Base-by-base conservation (phyloP, 257 asterid genomes). In the Fraxinus cuspidata region DNA sequence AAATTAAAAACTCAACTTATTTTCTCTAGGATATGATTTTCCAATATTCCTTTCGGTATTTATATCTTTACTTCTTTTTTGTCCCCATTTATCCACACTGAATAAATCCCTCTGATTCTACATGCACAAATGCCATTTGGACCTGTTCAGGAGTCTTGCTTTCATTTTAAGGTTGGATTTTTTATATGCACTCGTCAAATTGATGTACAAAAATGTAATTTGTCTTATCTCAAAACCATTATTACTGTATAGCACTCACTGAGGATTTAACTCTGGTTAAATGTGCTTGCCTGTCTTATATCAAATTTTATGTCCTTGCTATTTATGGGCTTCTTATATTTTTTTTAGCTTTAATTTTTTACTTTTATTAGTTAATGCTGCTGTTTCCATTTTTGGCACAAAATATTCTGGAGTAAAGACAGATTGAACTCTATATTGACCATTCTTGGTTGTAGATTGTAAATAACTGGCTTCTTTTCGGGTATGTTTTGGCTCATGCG, bases 181-280 rank as follows among this genome's bases (percentile, higher is more conserved):
- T 35, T 73, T 15, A 73, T 73, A 29, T 64, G 35, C 31, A 64
- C 32, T 27, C 38, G 70, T n/a, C 70, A 28, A 25, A 64, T 80
- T 74, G 28, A 71, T 75, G 38, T 74, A 56, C 68, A 44, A 38
- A 58, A 75, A 27, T 70, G 15, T 37, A 79, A 70, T 74, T n/a
- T 31, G 37, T 74, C 38, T 4, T 25, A 63, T 25, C 32, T 63
- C 32, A 63, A 63, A 25, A 63, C 32, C 27, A 49, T 13, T 29
- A 28, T 37, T 74, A 19, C 28, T 3, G 18, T 11, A 28, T 58
- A 21, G 49, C 65, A 63, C 40, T 47, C 47, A 44, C 37, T n/a
- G 10, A 67, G 49, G 27, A 72, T 10, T 32, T 27, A 51, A 29
- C 23, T 74, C 40, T 29, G 29, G 58, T 35, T 23, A 63, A 34